These are phyloP conservation scores for Auriscalpium orientale DNA, from an alignment of 768 basidiomycete species.

Conservation along the genomic window DNA sequence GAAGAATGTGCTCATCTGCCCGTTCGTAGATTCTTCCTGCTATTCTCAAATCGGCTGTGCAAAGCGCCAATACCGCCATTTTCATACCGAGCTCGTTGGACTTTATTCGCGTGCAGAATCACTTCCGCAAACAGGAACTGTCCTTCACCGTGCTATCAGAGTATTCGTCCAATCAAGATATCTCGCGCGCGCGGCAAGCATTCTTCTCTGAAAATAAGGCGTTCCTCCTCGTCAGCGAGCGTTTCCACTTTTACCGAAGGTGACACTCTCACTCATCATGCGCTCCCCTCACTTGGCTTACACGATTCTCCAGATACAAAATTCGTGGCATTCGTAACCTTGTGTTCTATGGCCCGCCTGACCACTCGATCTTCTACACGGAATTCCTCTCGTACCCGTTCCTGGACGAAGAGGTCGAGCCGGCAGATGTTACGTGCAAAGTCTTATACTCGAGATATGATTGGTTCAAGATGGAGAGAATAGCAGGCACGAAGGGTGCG, in stretches of 20 bases:
- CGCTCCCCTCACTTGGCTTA: background rate
- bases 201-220: constrained; percentile 86
- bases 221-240: constrained; percentile 87
- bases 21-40: constrained; percentile 63
- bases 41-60: constrained; percentile 87
- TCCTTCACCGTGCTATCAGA: constrained; percentile 86
- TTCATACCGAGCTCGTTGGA: constrained; percentile 96
- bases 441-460: constrained; percentile 88
- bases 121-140: constrained; percentile 68
- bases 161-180: constrained; percentile 93
- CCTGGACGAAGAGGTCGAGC: constrained; percentile 82
- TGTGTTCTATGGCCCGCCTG: constrained; percentile 88
- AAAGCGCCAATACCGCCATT: constrained; percentile 80
- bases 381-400: constrained; percentile 89
- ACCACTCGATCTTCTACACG: constrained; percentile 86
- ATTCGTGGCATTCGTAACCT: constrained; percentile 88
- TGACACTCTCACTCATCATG: constrained; percentile 17
- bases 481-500: constrained; percentile 47
- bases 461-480: constrained; percentile 78
- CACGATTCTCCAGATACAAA: constrained; percentile 57
- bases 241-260: constrained; percentile 98
- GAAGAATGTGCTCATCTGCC: background rate
- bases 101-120: constrained; percentile 85
- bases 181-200: constrained; percentile 84
- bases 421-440: constrained; percentile 74